Evolutionary conservation across 1,284 basidiomycete species (phyloP), one percentile per base, ranked within the genome.

Genomic region (Chiua sp.): DNA sequence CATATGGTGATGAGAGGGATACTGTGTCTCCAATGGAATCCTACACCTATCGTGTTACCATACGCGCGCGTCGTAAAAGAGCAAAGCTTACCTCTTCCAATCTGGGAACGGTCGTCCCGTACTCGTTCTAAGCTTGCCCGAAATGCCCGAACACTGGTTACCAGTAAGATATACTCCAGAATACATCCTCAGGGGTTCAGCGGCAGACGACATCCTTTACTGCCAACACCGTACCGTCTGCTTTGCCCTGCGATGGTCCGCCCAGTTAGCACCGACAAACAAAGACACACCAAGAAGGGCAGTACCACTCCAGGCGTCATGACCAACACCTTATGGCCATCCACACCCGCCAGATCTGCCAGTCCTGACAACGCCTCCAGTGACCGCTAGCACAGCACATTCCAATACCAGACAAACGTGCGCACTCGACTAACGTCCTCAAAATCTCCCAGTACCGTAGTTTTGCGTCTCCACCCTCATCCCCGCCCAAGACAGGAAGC

Each of bases 81-180:
- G 42, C 10, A 20, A 26, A 15, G 16, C 75, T 50, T 66, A 88
- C 92, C 90, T 85, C 74, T 82, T 78, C 91, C 0, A 85, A 84
- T 15, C 80, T 79, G 8, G 76, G 68, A 53, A 86, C 75, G 10
- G 69, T 65, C 23, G 63, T 62, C n/a, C 76, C 68, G n/a, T 80
- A 79, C 26, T 83, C 83, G 23, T 74, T 75, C 16, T 76, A 64
- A 4, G 78, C 71, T 59, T 87, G 68, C 50, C 79, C 78, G 84
- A 87, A 16, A 82, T 66, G 35, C 85, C 79, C 35, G 80, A 82
- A 60, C 90, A 84, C 61, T 84, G 81, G 66, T 93, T 90, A 0
- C 87, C 87, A 10, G 83, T 70, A 12, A 83, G 70, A 75, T 85
- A 90, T 59, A 87, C 90, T 90, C 61, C 22, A 51, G 8, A 48